Evolutionary conservation across 257 asterid species (phyloP), one percentile per base, ranked within the genome.

Genomic region (Agastache rugosa): DNA sequence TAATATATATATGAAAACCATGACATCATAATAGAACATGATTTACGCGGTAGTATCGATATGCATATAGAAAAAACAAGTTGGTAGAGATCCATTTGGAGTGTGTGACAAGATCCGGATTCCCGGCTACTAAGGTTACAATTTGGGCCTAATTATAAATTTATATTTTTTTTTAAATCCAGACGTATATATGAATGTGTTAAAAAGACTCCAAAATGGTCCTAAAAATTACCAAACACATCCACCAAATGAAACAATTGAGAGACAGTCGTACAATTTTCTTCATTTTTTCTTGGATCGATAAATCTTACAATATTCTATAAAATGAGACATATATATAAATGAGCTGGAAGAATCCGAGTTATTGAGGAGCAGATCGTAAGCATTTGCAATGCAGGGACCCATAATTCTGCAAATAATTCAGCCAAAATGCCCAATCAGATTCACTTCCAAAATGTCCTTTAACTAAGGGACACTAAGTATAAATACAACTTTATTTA

Each of bases 321-420:
- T 45, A 2, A 45, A 45, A 11, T 45, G 47, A 25, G 53, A 45
- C n/a, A 45, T 45, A 8, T 25, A 25, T 25, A 25, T 25, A 12
- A 48, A 62, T 34, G 67, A 35, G 67, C 67, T 62, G 48, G 47
- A 10, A 62, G 67, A 62, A 62, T 62, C 47, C n/a, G 29, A 62
- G 67, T 62, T 2, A 34, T 62, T 62, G 41, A 29, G 37, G 8
- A 2, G 42, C 19, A 59, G 65, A 59, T 59, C 29, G 22, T 29
- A 31, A 25, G 19, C 20, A 60, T 60, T 60, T 60, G 65, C 65
- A 27, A 0, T 27, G 65, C 37, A 25, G 41, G 64, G 45, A 6
- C 64, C 39, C 45, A 31, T 29, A 61, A 61, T 61, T 61, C 67
- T 61, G 67, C 15, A 61, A 34, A 61, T 8, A 61, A 61, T 61